Evolutionary conservation across 345 rosid species (phyloP), one percentile per base, ranked within the genome.

Genomic region (Rhizophora apiculata): DNA sequence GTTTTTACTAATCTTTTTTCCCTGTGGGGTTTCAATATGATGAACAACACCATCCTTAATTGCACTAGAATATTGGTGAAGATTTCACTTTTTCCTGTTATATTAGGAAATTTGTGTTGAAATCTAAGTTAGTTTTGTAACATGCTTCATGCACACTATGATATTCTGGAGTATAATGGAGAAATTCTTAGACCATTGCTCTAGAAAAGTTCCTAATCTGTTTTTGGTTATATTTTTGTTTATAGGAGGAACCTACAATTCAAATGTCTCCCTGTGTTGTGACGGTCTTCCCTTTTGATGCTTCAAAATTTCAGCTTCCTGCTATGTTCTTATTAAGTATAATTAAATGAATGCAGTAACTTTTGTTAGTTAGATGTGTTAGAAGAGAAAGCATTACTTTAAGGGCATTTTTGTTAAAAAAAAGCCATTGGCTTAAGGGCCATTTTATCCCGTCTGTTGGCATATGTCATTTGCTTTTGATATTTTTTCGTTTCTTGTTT

Each of bases 271-370:
- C 49, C 49, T 43, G 18, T 43, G 49, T 43, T 36, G 37, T 37
- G 13, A 57, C 26, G 20, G 34, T 24, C 49, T 52, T 31, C 18
- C 27, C 26, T 36, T 67, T 58, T 22, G 53, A 49, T 58, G 7
- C 46, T 19, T 55, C 15, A 30, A 49, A 32, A 46, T 43, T 63
- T 30, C 63, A 21, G 39, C n/a, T 64, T 62, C 62, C 13, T 62
- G n/a, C 21, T 43, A 26, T 61, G 16, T 62, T 0, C 32, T 62
- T 24, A 16, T 62, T n/a, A 51, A 18, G 26, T n/a, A 32, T 60
- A 62, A 49, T 53, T 59, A 3, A 55, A 39, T 68, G 37, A 59
- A 43, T 68, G 53, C 58, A 26, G 20, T 18, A n/a, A n/a, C 39
- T 15, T 7, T 10, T 6, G 26, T 55, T 55, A 30, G 2, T 19